Conservation (phyloP, 2,329 filamentous ascomycete genomes). For the Ophiocordyceps polyrhachis-furcata region DNA sequence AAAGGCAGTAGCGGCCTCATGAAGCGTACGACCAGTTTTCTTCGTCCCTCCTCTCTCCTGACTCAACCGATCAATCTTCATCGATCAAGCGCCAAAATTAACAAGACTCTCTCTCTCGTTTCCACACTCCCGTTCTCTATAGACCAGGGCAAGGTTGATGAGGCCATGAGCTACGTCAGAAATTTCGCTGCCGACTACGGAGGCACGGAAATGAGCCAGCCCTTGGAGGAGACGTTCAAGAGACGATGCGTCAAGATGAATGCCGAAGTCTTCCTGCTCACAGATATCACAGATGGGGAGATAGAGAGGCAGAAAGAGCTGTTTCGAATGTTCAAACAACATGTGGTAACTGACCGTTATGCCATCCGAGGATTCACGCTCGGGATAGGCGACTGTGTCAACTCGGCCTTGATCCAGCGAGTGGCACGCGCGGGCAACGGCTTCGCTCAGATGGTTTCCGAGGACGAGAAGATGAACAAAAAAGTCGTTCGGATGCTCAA, state of each 20-base stretch:
- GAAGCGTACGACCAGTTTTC: too few relatives aligned
- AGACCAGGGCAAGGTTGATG: conserved; percentile 20
- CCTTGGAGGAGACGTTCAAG: conserved; percentile 24
- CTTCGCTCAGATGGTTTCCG: conserved; percentile 41
- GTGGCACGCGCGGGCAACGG: conserved; percentile 34
- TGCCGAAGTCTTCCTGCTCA: conserved; percentile 35
- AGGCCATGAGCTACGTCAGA: conserved; percentile 23
- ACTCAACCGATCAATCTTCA: too few relatives aligned
- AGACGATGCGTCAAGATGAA: conserved; percentile 24
- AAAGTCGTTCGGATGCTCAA: conserved; percentile 61
- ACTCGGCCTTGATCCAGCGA: conserved; percentile 34
- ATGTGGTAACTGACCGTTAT: conserved; percentile 20
- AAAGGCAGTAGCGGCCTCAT: too few relatives aligned
- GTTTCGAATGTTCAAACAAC: conserved; percentile 24
- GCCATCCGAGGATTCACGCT: conserved; percentile 33
- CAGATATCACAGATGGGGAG: conserved; percentile 41
- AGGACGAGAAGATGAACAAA: conserved; percentile 45
- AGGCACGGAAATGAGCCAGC: conserved; percentile 31
- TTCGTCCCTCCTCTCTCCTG: too few relatives aligned
- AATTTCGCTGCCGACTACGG: conserved; percentile 27
- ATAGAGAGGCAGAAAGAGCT: conserved; percentile 27
- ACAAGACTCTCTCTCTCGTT: too few relatives aligned
- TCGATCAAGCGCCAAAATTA: too few relatives aligned
- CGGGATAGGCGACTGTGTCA: conserved; percentile 31
- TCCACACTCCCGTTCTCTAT: neutral